Evolutionary conservation across 495 filamentous ascomycete species (phyloP).

Genomic region (Parmelia sp.): DNA sequence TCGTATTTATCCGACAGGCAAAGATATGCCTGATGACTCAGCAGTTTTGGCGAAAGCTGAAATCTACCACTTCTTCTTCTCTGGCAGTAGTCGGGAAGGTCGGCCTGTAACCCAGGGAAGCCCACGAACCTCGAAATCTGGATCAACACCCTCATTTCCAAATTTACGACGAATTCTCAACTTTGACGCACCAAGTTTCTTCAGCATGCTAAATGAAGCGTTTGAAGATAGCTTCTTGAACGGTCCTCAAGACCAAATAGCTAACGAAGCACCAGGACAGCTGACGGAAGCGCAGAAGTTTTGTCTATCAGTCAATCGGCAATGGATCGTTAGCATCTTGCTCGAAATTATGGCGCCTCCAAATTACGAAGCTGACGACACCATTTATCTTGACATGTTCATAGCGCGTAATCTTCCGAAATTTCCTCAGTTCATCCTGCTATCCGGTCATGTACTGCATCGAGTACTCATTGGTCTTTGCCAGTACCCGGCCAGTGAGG

Average conservation of each 20-base stretch:
- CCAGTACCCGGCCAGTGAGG: constrained; percentile 68
- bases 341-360: constrained; percentile 75
- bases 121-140: constrained; percentile 13
- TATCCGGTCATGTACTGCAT: constrained; percentile 78
- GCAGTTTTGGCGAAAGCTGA: constrained; percentile 73
- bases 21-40: constrained; percentile 58
- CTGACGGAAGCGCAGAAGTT: constrained; percentile 58
- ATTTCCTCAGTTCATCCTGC: constrained; percentile 89
- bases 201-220: constrained; percentile 94
- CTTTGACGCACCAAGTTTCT: constrained; percentile 83
- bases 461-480: constrained; percentile 77
- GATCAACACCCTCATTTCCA: constrained; percentile 46
- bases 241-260: constrained; percentile 53
- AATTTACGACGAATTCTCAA: constrained; percentile 77
- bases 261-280: constrained; percentile 45
- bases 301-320: constrained; percentile 73
- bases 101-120: background rate
- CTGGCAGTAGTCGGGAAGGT: constrained; percentile 60
- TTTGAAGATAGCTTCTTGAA: constrained; percentile 95
- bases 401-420: constrained; percentile 93
- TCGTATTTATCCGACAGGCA: constrained; percentile 82
- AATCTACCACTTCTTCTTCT: constrained; percentile 88
- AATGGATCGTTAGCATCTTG: constrained; percentile 83
- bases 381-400: constrained; percentile 96
- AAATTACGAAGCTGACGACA: constrained; percentile 70